phyloP scores from a whole-genome alignment of 345 rosid species.

The Physaria fendleri region DNA sequence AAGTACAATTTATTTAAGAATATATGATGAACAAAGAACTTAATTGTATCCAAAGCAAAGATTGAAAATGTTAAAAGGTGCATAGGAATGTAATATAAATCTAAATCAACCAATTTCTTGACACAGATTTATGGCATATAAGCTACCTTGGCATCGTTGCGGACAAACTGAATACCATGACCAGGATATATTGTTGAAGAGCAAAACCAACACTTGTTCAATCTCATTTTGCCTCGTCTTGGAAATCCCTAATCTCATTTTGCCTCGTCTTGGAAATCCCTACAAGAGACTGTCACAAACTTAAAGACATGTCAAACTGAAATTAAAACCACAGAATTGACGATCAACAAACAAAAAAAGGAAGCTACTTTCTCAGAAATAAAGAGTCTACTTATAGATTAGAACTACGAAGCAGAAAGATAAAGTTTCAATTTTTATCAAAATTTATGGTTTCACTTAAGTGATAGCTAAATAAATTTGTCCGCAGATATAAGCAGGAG shows the following conservation, averaged over 20 bases:
- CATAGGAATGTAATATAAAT: too few species aligned
- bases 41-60: neutral
- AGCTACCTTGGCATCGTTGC: slow-evolving; percentile 73
- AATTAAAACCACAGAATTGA: too few species aligned
- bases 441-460: neutral
- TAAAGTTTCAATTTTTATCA: neutral
- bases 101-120: too few species aligned
- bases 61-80: neutral
- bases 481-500: neutral
- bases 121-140: neutral
- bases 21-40: neutral
- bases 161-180: slow-evolving; percentile 79
- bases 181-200: slow-evolving; percentile 88
- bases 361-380: neutral
- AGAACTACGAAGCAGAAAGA: neutral
- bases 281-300: neutral
- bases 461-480: neutral
- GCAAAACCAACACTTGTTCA: slow-evolving; percentile 95
- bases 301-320: neutral
- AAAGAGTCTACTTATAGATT: neutral
- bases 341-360: neutral
- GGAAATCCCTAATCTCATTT: too few species aligned
- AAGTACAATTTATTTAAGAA: neutral
- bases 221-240: slow-evolving; percentile 74
- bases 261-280: neutral